Base-by-base conservation (phyloP, 805 yeast genomes). In the Komagataella ulmi region DNA sequence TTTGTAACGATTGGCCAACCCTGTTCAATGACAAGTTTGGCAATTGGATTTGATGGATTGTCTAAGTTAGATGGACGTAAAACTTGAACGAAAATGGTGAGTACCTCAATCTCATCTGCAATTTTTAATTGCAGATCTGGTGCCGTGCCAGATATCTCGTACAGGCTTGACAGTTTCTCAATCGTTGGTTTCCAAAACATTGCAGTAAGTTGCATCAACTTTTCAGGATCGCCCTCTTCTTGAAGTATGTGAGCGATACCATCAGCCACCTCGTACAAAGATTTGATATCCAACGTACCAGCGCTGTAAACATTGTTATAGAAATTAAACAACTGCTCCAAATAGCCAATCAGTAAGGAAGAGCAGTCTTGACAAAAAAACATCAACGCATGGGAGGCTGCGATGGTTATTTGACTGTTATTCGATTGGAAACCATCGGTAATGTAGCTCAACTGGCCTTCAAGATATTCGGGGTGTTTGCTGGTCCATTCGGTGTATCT, bases 401-500 rank as follows among this genome's bases (percentile, higher is more conserved):
- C 97, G 24, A 84, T 77, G 21, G 84, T 72, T 30, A 87, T 84
- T 46, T 78, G 81, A 45, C 62, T 61, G 46, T 61, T 57, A 4
- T 68, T 65, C 50, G 56, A 61, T 52, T 72, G 69, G 59, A 88
- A 85, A 0, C 97, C 96, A 54, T 73, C 74, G 52, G 84, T 84
- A 56, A 95, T 88, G 64, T 89, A 93, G 55, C 84, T 81, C 53
- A 93, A 73, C 65, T 90, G 96, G 49, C 81, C 76, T 65, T 87
- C 93, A 54, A 95, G 71, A 58, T 74, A 84, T 55, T 85, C 83
- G 3, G 95, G 89, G 66, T 93, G 95, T 57, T 80, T 76, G 3
- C 89, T 72, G 0, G 98, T 88, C 97, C 99, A 93, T 67, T 85
- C 88, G 1, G 98, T 87, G 65, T 93, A 93, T 59, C 99, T 75